phyloP scores from a whole-genome alignment of 768 basidiomycete species.

The Russula virescens region DNA sequence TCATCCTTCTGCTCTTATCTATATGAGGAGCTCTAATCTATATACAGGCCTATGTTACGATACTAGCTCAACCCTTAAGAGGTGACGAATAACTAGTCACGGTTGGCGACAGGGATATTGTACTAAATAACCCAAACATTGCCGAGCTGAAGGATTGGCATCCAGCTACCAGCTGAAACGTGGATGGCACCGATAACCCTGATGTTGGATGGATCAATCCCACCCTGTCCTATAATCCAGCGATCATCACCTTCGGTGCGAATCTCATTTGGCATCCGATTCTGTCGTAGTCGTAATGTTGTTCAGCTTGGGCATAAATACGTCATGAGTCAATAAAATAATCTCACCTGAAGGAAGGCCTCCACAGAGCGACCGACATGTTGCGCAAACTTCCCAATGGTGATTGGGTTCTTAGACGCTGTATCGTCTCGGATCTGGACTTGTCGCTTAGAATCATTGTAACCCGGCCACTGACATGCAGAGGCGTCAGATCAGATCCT shows the following conservation, averaged over 20 bases:
- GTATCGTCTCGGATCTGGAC: conserved; percentile 19
- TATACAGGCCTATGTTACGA: no score
- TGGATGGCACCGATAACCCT: conserved; percentile 16
- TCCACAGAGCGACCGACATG: conserved; percentile 17
- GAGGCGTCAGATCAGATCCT: background rate
- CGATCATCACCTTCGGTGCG: background rate
- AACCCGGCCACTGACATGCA: conserved; percentile 14
- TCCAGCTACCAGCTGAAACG: conserved; percentile 19
- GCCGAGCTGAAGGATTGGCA: conserved; percentile 20
- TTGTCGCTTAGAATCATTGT: conserved; percentile 10
- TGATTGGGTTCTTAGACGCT: background rate
- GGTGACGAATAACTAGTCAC: no score
- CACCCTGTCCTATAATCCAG: conserved; percentile 7
- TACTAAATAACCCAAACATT: background rate
- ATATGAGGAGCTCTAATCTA: no score
- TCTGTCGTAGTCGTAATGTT: background rate
- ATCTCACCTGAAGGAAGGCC: conserved; percentile 17
- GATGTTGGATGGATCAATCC: conserved; percentile 1
- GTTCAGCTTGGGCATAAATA: background rate
- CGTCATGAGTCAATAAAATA: background rate
- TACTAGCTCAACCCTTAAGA: no score
- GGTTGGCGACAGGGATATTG: no score
- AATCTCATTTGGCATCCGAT: background rate
- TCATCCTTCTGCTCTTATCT: no score
- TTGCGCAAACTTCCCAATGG: conserved; percentile 12